Evolutionary conservation across 202 grass and related monocot genomes (phyloP).

Genomic region (Bolboschoenoplectus hybrid): DNA sequence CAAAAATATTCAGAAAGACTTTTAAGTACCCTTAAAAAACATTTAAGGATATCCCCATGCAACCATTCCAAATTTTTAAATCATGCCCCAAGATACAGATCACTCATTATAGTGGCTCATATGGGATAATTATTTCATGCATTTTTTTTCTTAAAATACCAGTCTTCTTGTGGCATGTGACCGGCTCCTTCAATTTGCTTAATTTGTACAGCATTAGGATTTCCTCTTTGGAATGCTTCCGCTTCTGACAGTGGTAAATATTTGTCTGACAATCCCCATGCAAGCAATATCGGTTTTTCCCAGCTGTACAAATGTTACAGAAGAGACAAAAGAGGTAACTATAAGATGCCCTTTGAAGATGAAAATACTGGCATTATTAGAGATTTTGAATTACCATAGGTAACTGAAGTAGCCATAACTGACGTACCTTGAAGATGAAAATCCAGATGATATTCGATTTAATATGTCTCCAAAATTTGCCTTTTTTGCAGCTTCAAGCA

Average conservation of each 20-base stretch:
- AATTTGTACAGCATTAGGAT: slow-evolving; percentile 59
- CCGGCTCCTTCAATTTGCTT: slow-evolving; percentile 83
- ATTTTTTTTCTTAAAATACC: slow-evolving; percentile 47
- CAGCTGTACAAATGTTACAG: slow-evolving; percentile 53
- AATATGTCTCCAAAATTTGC: slow-evolving; percentile 75
- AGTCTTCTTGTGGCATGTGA: slow-evolving; percentile 95
- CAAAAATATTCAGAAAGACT: not conserved
- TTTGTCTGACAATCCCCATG: slow-evolving; percentile 88
- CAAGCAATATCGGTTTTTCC: slow-evolving; percentile 79
- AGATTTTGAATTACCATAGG: slow-evolving; percentile 32
- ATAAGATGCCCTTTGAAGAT: not conserved
- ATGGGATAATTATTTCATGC: not conserved
- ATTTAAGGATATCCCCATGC: not conserved
- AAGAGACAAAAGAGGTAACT: not conserved
- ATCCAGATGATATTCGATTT: slow-evolving; percentile 70
- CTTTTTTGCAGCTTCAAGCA: slow-evolving; percentile 93
- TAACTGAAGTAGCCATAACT: not conserved
- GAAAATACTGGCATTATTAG: not conserved
- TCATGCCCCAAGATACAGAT: not conserved
- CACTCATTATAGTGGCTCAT: not conserved
- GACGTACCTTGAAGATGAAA: slow-evolving; percentile 71
- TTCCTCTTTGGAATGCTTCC: slow-evolving; percentile 76
- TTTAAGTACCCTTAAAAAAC: not conserved
- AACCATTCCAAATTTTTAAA: not conserved
- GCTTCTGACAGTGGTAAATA: slow-evolving; percentile 74